Evolutionary conservation across 352 stramenopile species (phyloP), one percentile per base, ranked within the genome.

Genomic region (Phytophthora fragariae): DNA sequence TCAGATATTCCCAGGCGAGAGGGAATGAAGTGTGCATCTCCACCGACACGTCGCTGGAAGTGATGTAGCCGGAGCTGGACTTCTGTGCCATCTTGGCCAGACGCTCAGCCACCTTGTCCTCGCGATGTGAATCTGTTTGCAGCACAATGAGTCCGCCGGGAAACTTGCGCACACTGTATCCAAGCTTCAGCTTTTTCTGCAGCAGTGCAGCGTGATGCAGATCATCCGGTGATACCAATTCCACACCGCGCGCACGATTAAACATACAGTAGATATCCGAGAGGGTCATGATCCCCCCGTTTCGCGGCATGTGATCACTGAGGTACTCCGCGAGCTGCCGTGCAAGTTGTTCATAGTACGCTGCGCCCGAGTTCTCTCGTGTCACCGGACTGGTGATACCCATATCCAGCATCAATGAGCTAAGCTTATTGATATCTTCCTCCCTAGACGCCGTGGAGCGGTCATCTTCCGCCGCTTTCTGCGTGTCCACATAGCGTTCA

Each of bases 251-350:
- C 27, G 98, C 97, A 65, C 97, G 91, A 85, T 99, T 99, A 68
- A 99, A 99, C 65, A 99, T 92, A 75, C 97, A 99, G 81, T 99
- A 99, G 53, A 99, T 96, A 86, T 99, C 98, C 27, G 97, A 99
- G 6, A 99, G 82, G 24, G 97, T 99, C 89, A 99, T 98, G 75
- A 99, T 98, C 12, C 98, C 97, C 41, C 95, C 96, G 69, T 97
- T 92, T 54, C 82, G 83, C 5, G 93, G 86, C 72, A 99, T 94
- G 50, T 88, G 80, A 8, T 81, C 72, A 21, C 77, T 73, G 9
- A 98, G 71, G 65, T 97, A 98, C 74, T 97, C 92, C 11, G 92
- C 89, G 14, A 98, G 73, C 68, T 98, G 92, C 1, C 92, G 82
- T 21, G 94, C 92, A 29, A 98, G 83, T 72, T 98, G 91, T 63